These are phyloP conservation scores for Tolypocladium sp. DNA, from an alignment of 2,329 filamentous ascomycete species.

Conservation along the genomic window DNA sequence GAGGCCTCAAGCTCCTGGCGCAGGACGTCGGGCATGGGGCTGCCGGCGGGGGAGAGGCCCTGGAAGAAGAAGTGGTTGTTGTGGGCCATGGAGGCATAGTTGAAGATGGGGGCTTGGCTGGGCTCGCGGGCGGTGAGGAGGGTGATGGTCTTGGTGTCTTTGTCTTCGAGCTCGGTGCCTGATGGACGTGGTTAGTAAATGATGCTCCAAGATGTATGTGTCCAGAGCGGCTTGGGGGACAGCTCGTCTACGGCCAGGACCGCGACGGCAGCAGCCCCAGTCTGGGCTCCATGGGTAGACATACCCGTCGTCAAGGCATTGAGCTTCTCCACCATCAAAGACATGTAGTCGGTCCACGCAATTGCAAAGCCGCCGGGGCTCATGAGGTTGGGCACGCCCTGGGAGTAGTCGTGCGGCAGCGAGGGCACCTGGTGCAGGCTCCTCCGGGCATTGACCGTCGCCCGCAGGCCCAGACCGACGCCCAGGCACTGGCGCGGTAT, in stretches of 20 bases:
- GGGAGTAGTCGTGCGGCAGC: constrained; percentile 34
- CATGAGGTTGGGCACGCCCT: constrained; percentile 62
- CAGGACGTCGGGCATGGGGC: constrained; percentile 47
- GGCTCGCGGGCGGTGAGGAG: constrained; percentile 73
- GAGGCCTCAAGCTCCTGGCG: constrained; percentile 51
- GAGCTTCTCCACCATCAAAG: constrained; percentile 62
- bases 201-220: not conserved
- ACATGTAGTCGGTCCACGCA: constrained; percentile 79
- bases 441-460: constrained; percentile 25
- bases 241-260: not conserved
- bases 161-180: constrained; percentile 58
- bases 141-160: constrained; percentile 57
- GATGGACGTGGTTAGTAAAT: not conserved
- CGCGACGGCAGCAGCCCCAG: not conserved
- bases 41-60: constrained; percentile 32
- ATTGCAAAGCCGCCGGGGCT: constrained; percentile 60
- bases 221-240: not conserved
- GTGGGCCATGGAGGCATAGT: constrained; percentile 91
- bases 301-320: constrained; percentile 66
- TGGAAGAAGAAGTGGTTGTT: constrained; percentile 84
- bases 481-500: constrained; percentile 34
- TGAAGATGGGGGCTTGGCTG: constrained; percentile 72
- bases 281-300: constrained; percentile 12
- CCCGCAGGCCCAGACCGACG: constrained; percentile 23
- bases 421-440: constrained; percentile 38